phyloP scores from a whole-genome alignment of 371 early-diverging fungal genomes.

The Polyrhizophydium stewartii region DNA sequence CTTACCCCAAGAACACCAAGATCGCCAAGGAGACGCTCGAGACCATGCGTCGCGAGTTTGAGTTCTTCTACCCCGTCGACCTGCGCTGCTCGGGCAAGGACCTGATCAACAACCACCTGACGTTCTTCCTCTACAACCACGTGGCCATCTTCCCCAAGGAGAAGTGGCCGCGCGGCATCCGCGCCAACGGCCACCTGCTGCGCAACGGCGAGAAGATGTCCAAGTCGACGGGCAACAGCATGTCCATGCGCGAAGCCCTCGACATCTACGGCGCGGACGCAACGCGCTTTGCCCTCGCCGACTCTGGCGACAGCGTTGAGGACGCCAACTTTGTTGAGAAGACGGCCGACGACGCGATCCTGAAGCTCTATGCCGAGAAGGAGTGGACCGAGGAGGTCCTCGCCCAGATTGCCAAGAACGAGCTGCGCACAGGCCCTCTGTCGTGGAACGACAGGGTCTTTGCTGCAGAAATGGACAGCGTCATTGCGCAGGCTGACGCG shows the following conservation, averaged over 20 bases:
- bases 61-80: conserved; percentile 99
- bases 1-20: conserved; percentile 57
- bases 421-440: conserved; percentile 40
- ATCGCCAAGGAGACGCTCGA: conserved; percentile 65
- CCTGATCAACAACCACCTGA: conserved; percentile 98
- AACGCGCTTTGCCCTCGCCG: conserved; percentile 93
- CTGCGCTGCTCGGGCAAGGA: conserved; percentile 99
- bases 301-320: conserved; percentile 94
- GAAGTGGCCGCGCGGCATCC: conserved; percentile 91
- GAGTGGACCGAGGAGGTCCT: conserved; percentile 83
- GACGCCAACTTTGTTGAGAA: conserved; percentile 99
- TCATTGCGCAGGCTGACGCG: conserved; percentile 60
- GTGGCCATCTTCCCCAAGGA: conserved; percentile 94
- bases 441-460: conserved; percentile 84
- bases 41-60: conserved; percentile 80
- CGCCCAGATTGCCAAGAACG: conserved; percentile 20
- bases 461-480: conserved; percentile 78
- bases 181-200: conserved; percentile 97
- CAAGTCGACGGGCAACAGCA: conserved; percentile 99
- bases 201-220: conserved; percentile 99
- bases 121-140: conserved; percentile 99
- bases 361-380: conserved; percentile 86
- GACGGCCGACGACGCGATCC: conserved; percentile 96
- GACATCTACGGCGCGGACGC: conserved; percentile 96
- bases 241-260: conserved; percentile 86